Conservation (phyloP, 106 monocot species). For the Platanthera guangdongensis region DNA sequence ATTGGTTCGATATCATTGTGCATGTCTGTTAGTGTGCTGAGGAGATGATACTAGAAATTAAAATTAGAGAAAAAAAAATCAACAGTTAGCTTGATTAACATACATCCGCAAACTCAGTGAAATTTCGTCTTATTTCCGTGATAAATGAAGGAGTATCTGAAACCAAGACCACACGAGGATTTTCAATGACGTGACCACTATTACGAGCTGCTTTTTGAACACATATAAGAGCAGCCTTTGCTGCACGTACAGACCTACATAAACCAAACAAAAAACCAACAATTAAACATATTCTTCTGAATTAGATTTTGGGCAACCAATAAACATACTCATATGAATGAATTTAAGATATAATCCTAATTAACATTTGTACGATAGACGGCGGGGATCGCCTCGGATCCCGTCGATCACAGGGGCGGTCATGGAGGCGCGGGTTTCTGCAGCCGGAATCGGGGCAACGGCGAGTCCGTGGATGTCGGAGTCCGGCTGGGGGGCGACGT, state of each 20-base stretch:
- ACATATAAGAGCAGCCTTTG: conserved; percentile 63
- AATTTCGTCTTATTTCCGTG: conserved; percentile 44
- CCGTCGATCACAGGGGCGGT: no score
- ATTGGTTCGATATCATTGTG: neutral
- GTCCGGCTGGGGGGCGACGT: no score
- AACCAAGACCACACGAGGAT: conserved; percentile 60
- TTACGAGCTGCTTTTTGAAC: conserved; percentile 43
- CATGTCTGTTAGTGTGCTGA: neutral
- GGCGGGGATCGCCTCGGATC: no score
- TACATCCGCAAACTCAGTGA: conserved; percentile 68
- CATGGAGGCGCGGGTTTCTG: no score
- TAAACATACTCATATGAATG: neutral
- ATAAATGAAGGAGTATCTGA: conserved; percentile 89
- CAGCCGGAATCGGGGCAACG: no score
- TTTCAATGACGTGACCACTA: conserved; percentile 19
- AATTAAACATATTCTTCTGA: neutral
- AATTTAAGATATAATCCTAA: neutral
- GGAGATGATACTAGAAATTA: neutral
- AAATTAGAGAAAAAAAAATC: neutral
- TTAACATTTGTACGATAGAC: neutral
- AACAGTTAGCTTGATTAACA: neutral
- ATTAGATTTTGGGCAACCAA: neutral
- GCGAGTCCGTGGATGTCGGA: no score
- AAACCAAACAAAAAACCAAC: neutral
- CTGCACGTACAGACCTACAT: conserved; percentile 72